phyloP scores from a whole-genome alignment of 345 rosid species.

The Eucalyptus curtisii region DNA sequence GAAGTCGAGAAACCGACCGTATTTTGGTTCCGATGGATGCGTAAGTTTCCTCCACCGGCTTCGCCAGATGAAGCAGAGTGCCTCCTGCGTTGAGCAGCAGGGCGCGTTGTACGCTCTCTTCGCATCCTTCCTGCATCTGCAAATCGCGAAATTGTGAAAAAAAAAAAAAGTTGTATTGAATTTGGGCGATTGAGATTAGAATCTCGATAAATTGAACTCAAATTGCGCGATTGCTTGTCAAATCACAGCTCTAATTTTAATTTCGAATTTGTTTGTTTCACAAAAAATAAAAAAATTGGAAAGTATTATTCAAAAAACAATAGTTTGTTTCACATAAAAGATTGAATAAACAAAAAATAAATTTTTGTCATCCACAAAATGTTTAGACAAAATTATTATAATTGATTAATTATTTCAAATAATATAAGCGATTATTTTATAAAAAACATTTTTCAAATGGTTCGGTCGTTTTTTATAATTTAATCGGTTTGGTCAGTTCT shows the following conservation, averaged over 20 bases:
- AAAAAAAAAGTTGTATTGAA: background rate
- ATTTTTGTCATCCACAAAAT: background rate
- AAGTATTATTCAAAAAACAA: rapidly evolving
- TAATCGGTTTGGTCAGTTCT: too few relatives aligned
- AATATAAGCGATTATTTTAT: rapidly evolving
- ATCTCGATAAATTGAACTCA: background rate
- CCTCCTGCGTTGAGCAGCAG: background rate
- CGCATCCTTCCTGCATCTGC: background rate
- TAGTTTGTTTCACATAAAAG: rapidly evolving
- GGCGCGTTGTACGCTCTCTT: background rate
- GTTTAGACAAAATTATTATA: too few relatives aligned
- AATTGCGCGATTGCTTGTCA: background rate
- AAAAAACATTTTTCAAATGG: too few relatives aligned
- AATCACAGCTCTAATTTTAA: background rate
- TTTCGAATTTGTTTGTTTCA: rapidly evolving
- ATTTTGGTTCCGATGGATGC: background rate
- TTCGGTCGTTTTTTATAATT: too few relatives aligned
- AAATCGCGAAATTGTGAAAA: background rate
- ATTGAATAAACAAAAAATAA: too few relatives aligned
- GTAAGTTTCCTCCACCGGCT: background rate
- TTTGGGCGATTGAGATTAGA: background rate
- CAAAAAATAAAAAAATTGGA: rapidly evolving
- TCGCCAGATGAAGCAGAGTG: background rate
- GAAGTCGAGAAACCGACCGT: background rate
- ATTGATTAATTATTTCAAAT: too few relatives aligned